A percentile compares a stretch with the other conserved stretches of the same genome.
phyloP scores from a whole-genome alignment of 2,329 filamentous ascomycete genomes.

The Cryoendolithus antarcticus region DNA sequence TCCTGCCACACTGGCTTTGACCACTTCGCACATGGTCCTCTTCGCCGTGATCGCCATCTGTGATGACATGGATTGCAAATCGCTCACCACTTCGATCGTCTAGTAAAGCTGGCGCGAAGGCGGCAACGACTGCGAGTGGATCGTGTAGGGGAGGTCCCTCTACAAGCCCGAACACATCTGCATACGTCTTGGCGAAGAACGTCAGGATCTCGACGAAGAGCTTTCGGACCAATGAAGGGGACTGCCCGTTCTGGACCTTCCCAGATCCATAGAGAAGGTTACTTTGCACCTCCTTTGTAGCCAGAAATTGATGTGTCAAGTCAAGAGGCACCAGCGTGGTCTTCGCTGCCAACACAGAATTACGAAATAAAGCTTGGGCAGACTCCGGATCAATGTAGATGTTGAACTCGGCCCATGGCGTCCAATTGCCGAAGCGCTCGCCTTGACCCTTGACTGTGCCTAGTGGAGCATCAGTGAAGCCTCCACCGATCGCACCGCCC shows the following conservation, averaged over 20 bases:
- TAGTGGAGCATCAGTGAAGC: constrained; percentile 65
- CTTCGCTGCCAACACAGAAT: constrained; percentile 57
- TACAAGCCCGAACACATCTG: constrained; percentile 66
- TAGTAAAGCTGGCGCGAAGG: constrained; percentile 50
- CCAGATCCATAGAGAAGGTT: constrained; percentile 50
- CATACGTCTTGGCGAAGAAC: constrained; percentile 84
- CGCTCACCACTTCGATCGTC: constrained; percentile 46
- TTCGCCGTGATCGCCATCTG: constrained; percentile 58
- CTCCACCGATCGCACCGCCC: constrained; percentile 75
- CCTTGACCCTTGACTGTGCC: constrained; percentile 38
- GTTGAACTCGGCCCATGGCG: constrained; percentile 73
- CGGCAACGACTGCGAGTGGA: constrained; percentile 74
- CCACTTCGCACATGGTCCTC: constrained; percentile 48
- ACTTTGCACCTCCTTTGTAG: constrained; percentile 56
- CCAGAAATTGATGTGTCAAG: constrained; percentile 80
- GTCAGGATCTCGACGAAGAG: constrained; percentile 81
- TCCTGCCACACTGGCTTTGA: constrained; percentile 43
- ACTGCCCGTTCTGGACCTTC: constrained; percentile 17
- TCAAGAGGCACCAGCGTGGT: constrained; percentile 80
- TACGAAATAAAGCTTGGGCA: constrained; percentile 60
- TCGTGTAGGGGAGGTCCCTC: constrained; percentile 85
- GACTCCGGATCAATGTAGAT: constrained; percentile 79
- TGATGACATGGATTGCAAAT: constrained; percentile 60
- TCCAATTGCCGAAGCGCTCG: constrained; percentile 44
- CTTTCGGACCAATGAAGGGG: constrained; percentile 43